Base-by-base conservation (phyloP, 257 asterid species). In the Lycium barbarum region DNA sequence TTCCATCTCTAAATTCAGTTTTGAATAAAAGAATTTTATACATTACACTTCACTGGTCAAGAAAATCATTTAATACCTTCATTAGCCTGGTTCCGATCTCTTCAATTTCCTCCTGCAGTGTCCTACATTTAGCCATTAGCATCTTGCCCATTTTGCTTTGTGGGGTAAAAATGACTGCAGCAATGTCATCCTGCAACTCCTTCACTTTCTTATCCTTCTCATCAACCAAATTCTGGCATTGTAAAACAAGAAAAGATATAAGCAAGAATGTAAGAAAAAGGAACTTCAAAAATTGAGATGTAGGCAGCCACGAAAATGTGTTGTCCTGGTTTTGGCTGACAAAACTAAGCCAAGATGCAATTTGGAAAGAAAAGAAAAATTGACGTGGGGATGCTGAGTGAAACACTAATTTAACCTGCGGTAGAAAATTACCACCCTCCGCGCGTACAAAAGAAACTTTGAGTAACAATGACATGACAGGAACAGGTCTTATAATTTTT, bases 131-230 rank as follows among this genome's bases (percentile, higher is more conserved):
- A 68, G 98, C 97, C 98, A 95, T 93, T 85, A 93, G 85, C 98
- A 91, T 91, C 92, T 92, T 93, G 79, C 97, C 98, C 97, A 95
- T 93, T 90, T 93, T 95, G 92, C 98, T 93, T 87, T 93, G 97
- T 55, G 98, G 93, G 84, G 97, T 94, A 90, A 94, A 96, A 88
- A 92, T 91, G 81, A 96, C 97, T 6, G 98, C 98, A 87, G 93
- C 94, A 76, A 93, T 88, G 88, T 95, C 91, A 79, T 95, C 98
- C 80, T 92, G 93, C 93, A 96, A 88, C 92, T 96, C 97, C 76
- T 92, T 96, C 74, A 93, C 92, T 90, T 93, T 96, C 88, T 91
- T 92, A 88, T 96, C 99, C 92, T 95, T 96, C 93, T 95, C 99
- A 87, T 93, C 98, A 80, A 95, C 98, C 95, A 96, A 91, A 91